Evolutionary conservation across 441 rosid species (phyloP), one percentile per base, ranked within the genome.

Genomic region (Iberis amara): DNA sequence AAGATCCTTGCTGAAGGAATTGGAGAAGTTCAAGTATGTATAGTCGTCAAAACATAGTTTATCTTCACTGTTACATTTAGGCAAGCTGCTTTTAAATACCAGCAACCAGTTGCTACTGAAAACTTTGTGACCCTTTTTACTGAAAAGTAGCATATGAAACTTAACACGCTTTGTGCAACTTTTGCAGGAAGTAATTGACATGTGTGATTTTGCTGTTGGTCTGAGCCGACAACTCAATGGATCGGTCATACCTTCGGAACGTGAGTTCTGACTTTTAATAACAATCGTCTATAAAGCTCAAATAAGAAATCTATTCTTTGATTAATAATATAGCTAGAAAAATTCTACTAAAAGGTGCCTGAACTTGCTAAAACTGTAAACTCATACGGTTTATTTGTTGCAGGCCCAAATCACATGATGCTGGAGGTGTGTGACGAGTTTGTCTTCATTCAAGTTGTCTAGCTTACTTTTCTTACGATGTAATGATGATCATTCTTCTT

Each of bases 341-440:
- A 86, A 59, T 42, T 45, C 24, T 47, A 32, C 18, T 13, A 47
- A 12, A 45, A 11, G 21, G 28, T 47, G 7, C 52, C 35, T 21
- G 18, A 30, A 12, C 38, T 27, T 12, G 41, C 13, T 35, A 3
- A 47, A 47, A 14, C 48, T 13, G 50, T 43, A 43, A 56, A 54
- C 52, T 72, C 52, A 55, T 60, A 40, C 32, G 13, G 8, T 57
- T 47, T 63, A 42, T 59, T 69, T 3, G 45, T 68, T 59, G 60
- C 89, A 88, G 98, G 98, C 65, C 95, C 95, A 21, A 88, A 88
- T 62, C 98, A 91, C 73, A 78, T 76, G 74, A 91, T 91, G 98
- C 52, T 91, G 66, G 98, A 91, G 94, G 96, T 88, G 61, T 18
- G 59, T 39, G 57, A 46, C 69, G 13, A 38, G 40, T 44, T 42